phyloP scores from a whole-genome alignment of 2,329 filamentous ascomycete species.

The Exophiala mesophila region DNA sequence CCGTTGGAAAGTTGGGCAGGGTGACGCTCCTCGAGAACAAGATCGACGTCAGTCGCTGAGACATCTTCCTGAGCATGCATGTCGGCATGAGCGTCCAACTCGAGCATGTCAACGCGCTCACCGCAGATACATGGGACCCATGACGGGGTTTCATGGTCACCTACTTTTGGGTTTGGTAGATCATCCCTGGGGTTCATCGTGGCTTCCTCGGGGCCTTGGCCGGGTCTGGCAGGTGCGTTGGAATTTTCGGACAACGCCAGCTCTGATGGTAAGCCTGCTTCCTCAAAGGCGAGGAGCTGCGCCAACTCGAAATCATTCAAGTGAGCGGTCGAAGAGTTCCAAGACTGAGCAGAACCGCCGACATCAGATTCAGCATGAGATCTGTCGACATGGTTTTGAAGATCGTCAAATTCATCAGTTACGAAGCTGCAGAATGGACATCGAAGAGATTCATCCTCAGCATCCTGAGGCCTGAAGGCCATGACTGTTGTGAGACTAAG shows the following conservation, averaged over 20 bases:
- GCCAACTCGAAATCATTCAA: constrained; percentile 20
- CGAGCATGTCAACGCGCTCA: constrained; percentile 49
- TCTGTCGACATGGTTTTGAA: constrained; percentile 15
- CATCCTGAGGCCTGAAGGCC: no score
- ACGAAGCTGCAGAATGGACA: constrained; percentile 18
- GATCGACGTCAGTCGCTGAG: constrained; percentile 38
- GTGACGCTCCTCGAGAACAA: constrained; percentile 29
- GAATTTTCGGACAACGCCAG: constrained; percentile 17
- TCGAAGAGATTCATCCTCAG: constrained; percentile 10
- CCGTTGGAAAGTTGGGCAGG: constrained; percentile 13
- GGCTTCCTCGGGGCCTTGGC: constrained; percentile 5
- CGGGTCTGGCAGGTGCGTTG: constrained; percentile 13
- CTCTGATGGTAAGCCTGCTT: constrained; percentile 22
- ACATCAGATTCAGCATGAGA: constrained; percentile 8
- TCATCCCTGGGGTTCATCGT: constrained; percentile 1
- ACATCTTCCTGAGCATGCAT: constrained; percentile 51
- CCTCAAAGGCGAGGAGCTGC: constrained; percentile 24
- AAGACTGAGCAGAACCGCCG: neutral
- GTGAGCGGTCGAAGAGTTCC: neutral
- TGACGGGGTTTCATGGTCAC: constrained; percentile 2
- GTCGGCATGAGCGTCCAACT: constrained; percentile 57
- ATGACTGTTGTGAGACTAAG: neutral
- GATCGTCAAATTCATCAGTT: constrained; percentile 14
- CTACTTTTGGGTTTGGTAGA: neutral
- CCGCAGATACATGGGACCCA: constrained; percentile 43